Conservation (phyloP, 1,284 basidiomycete genomes). For the Sporisorium reilianum region DNA sequence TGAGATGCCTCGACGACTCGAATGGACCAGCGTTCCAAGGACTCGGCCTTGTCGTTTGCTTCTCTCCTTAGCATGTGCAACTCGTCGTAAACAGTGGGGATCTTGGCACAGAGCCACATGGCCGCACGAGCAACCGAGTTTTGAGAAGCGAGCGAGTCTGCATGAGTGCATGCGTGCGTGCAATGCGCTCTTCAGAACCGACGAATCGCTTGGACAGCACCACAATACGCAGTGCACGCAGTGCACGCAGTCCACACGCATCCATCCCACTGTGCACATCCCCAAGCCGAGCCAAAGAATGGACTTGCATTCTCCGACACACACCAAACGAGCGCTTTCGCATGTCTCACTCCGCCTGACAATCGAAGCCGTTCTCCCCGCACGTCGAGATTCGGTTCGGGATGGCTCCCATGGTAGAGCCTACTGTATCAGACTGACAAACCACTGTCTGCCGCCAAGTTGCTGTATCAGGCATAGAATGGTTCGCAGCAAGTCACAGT, state of each 20-base stretch:
- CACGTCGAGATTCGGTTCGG: background rate
- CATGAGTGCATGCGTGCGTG: slow-evolving; percentile 1
- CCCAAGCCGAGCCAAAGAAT: background rate
- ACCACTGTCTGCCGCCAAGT: no score
- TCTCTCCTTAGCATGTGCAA: background rate
- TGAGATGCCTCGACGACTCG: background rate
- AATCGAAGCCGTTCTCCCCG: background rate
- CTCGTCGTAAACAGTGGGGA: background rate
- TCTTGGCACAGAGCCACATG: slow-evolving; percentile 7
- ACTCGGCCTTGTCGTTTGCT: no score
- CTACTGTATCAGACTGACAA: no score
- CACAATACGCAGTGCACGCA: no score
- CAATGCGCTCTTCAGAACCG: no score
- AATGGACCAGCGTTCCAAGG: no score
- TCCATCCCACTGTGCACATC: no score
- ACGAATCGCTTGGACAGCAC: no score
- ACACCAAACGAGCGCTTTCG: background rate
- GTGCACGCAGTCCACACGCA: no score
- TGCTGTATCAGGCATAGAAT: no score
- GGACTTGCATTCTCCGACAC: background rate
- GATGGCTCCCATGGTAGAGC: background rate
- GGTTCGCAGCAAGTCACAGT: no score
- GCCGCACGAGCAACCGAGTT: slow-evolving; percentile 1
- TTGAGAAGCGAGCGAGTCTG: background rate
- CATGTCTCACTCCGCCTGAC: slow-evolving; percentile 2